Base-by-base conservation (phyloP, 768 basidiomycete species). In the Trametes coccinea region DNA sequence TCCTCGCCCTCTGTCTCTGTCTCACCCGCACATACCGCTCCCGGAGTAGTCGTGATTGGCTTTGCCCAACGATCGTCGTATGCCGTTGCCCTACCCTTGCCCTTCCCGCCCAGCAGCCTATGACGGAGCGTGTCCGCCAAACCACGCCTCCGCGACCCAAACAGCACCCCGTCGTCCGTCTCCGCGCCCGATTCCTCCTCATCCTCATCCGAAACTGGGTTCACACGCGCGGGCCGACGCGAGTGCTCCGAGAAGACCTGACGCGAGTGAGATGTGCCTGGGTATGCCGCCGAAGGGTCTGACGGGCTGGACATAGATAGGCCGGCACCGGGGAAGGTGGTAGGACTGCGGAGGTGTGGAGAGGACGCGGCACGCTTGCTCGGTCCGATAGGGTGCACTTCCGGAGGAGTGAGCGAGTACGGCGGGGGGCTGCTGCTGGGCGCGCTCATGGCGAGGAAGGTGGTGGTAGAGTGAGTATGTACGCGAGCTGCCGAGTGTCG, bases 1-100 rank as follows among this genome's bases (percentile, higher is more conserved):
- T 91, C 89, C 66, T 91, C 89, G 11, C 83, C 79, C 69, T 92
- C 90, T 0, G 90, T 90, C 70, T 92, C 89, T 0, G 90, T 90
- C 74, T 91, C 89, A 6, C 88, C 88, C 30, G 87, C 88, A 62
- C 89, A 85, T 43, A 76, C 68, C 56, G 77, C 76, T 2, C 81
- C 87, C 16, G 82, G 84, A 0, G 82, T 77, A 0, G 89, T 90
- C n/a, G 83, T 87, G 67, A 90, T 89, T 11, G 66, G 66, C 46
- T 65, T 57, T 51, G 64, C 44, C 59, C 73, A 73, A 0, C 61
- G 57, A 37, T 56, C 56, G 34, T 56, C 64, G 33, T 59, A 59
- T 30, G 65, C 60, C 16, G 66, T 43, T 30, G 65, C 60, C 9
- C 68, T 41, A 4, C 56, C 66, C 48, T 69, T 66, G 29, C 67